Evolutionary conservation across 1,284 basidiomycete genomes (phyloP).

Genomic region (Blastosporella zonata): DNA sequence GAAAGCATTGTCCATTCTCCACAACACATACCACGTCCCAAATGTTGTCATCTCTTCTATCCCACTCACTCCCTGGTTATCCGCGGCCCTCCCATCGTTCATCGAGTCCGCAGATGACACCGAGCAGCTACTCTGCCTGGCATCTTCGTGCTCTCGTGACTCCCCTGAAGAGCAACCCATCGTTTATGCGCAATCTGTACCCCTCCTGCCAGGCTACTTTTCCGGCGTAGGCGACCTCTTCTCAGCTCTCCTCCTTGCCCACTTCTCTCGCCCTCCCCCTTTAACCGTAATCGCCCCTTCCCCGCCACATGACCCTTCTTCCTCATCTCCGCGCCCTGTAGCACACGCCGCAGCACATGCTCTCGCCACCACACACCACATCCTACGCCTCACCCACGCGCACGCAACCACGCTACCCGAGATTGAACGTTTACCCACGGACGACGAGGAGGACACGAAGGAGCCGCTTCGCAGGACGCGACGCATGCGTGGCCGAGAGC

Average conservation of each 20-base stretch:
- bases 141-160: slow-evolving; percentile 45
- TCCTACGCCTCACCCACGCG: slow-evolving; percentile 72
- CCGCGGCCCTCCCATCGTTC: slow-evolving; percentile 42
- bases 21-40: slow-evolving; percentile 71
- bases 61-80: slow-evolving; percentile 58
- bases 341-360: slow-evolving; percentile 66
- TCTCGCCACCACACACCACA: slow-evolving; percentile 81
- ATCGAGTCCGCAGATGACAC: slow-evolving; percentile 35
- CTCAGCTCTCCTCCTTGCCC: slow-evolving; percentile 87
- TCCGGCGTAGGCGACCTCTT: slow-evolving; percentile 97
- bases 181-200: slow-evolving; percentile 72
- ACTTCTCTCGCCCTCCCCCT: slow-evolving; percentile 44
- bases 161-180: slow-evolving; percentile 19
- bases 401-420: slow-evolving; percentile 54
- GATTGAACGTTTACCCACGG: slow-evolving; percentile 56
- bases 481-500: slow-evolving; percentile 79
- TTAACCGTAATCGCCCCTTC: slow-evolving; percentile 23
- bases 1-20: slow-evolving; percentile 70
- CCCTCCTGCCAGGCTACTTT: slow-evolving; percentile 88
- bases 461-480: slow-evolving; percentile 65
- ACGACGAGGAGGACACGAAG: slow-evolving; percentile 67
- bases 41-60: slow-evolving; percentile 94
- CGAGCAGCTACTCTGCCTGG: slow-evolving; percentile 74
- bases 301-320: slow-evolving; percentile 7
- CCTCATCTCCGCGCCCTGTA: slow-evolving; percentile 26